Conservation (phyloP, 192 early-diverging fungal species). For the Cetraspora pellucida region DNA sequence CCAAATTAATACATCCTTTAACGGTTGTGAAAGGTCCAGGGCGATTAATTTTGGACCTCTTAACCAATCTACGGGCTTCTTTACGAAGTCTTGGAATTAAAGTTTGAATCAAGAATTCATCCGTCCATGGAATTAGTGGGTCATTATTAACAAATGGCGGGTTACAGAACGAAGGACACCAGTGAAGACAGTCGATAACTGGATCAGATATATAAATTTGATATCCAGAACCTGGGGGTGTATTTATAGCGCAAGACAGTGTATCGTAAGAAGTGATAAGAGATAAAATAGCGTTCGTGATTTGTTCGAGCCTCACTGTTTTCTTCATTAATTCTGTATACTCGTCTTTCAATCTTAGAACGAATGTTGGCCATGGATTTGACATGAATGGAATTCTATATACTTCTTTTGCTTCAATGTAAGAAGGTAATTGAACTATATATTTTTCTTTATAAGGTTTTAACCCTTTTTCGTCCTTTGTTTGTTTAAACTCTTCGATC, state of each 20-base stretch:
- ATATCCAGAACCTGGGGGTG: background rate
- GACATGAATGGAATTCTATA: background rate
- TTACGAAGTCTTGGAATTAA: slow-evolving; percentile 14
- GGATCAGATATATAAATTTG: slow-evolving; percentile 18
- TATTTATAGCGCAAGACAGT: background rate
- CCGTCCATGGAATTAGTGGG: background rate
- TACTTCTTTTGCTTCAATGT: background rate
- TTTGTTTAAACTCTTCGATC: background rate
- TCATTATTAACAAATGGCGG: slow-evolving; percentile 28
- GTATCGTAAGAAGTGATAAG: background rate
- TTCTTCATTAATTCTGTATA: slow-evolving; percentile 2
- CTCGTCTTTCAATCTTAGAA: background rate
- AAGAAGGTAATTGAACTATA: slow-evolving; percentile 1
- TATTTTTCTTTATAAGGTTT: background rate
- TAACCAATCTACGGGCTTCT: slow-evolving; percentile 9
- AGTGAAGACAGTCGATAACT: slow-evolving; percentile 8
- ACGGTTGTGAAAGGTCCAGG: background rate
- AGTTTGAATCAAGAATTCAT: background rate
- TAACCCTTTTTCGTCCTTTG: background rate
- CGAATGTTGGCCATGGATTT: slow-evolving; percentile 4
- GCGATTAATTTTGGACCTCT: background rate
- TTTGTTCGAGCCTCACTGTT: background rate
- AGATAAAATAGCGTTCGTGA: background rate
- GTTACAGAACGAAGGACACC: slow-evolving; percentile 16
- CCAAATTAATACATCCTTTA: background rate